phyloP scores from a whole-genome alignment of 805 yeast species.

The Clavispora vitiphila region DNA sequence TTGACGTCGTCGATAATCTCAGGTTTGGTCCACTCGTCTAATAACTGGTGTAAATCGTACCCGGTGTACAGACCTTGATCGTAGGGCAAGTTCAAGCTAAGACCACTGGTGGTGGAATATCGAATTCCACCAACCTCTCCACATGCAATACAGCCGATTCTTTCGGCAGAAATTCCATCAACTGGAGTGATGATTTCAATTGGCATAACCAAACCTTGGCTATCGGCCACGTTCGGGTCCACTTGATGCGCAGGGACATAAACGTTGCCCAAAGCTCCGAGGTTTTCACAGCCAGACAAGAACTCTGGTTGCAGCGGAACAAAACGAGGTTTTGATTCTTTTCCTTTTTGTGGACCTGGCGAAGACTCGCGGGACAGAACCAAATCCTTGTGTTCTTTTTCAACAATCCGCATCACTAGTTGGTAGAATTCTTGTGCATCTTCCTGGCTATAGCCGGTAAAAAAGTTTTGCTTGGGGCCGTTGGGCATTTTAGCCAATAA shows the following conservation, averaged over 20 bases:
- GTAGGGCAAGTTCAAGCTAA: conserved; percentile 63
- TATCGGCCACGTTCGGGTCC: conserved; percentile 59
- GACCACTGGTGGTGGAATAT: conserved; percentile 70
- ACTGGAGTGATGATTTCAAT: conserved; percentile 76
- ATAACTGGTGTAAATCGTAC: conserved; percentile 43
- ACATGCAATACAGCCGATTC: conserved; percentile 86
- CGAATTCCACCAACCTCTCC: conserved; percentile 94
- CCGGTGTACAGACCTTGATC: conserved; percentile 33
- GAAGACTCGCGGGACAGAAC: conserved; percentile 17
- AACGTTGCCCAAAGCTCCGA: conserved; percentile 60
- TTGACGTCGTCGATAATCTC: conserved; percentile 92
- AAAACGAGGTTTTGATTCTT: conserved; percentile 11
- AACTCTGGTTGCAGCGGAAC: conserved; percentile 21
- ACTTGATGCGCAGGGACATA: conserved; percentile 70
- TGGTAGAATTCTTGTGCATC: conserved; percentile 97
- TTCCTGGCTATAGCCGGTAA: conserved; percentile 85
- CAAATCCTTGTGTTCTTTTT: conserved; percentile 45
- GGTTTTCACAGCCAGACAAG: conserved; percentile 35
- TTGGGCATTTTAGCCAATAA: conserved; percentile 66
- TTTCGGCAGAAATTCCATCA: conserved; percentile 82
- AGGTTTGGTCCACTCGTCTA: conserved; percentile 66
- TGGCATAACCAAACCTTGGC: conserved; percentile 42
- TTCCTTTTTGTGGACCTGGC: conserved; percentile 19
- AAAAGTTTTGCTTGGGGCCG: conserved; percentile 72
- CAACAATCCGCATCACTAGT: conserved; percentile 61